phyloP scores from a whole-genome alignment of 2,329 filamentous ascomycete genomes.

The Apiospora hydei region DNA sequence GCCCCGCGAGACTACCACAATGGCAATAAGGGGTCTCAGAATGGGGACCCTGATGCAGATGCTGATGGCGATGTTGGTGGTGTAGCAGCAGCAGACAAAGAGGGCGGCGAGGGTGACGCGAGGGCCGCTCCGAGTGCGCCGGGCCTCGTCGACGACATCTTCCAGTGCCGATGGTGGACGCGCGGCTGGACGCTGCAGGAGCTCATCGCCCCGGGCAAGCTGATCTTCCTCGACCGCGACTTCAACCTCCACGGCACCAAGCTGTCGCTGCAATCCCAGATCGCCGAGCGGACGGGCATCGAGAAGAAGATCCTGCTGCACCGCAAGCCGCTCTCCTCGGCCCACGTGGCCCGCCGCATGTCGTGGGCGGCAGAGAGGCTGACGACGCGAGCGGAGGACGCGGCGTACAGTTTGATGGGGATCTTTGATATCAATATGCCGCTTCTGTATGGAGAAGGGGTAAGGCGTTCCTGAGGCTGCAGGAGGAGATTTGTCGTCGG shows the following conservation, averaged over 20 bases:
- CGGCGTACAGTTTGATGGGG: conserved; percentile 29
- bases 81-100: background rate
- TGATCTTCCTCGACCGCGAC: conserved; percentile 8
- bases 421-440: conserved; percentile 74
- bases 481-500: conserved; percentile 32
- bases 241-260: background rate
- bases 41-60: no score
- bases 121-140: background rate
- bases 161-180: conserved; percentile 22
- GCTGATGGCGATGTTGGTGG: background rate
- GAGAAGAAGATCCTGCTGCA: conserved; percentile 9
- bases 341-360: conserved; percentile 25
- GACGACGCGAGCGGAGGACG: conserved; percentile 35
- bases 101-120: background rate
- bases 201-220: conserved; percentile 11
- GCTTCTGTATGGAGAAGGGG: conserved; percentile 62
- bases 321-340: conserved; percentile 6
- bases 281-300: conserved; percentile 18
- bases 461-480: conserved; percentile 24
- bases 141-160: background rate
- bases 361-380: conserved; percentile 31
- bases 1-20: background rate
- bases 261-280: background rate
- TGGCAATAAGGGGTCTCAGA: conserved; percentile 47
- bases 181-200: conserved; percentile 25